Evolutionary conservation across 2,329 filamentous ascomycete genomes (phyloP), one percentile per base, ranked within the genome.

Genomic region (Diaporthe sp.): DNA sequence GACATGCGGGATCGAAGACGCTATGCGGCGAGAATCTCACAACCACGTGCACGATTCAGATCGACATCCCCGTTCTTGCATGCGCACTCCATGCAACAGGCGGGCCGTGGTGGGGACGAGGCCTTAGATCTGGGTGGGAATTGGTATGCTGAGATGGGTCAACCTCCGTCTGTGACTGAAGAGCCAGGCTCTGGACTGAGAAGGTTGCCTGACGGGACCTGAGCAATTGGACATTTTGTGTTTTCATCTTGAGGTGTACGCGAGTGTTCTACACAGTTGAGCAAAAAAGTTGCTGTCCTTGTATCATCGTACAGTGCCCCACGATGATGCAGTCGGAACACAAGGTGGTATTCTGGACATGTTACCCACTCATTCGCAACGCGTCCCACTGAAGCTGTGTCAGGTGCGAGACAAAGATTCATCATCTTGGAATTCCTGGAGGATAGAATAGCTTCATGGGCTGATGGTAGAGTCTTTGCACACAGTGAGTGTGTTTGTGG

Each of bases 21-120:
- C 65, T 51, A 70, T 49, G 65, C 65, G 15, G 34, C 47, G 34
- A 70, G 31, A 55, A 70, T 70, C 65, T 70, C 65, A 55, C 44
- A 70, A 53, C 65, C 65, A 70, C 65, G 65, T 70, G 65, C 65
- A 51, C 65, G 65, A 70, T 70, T 70, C 65, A 70, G 65, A 70
- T 70, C 65, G 34, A 42, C 47, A 53, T 53, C 65, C 65, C 65
- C 47, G 47, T 55, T 70, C 47, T 70, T 70, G 65, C 34, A 70
- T 70, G 65, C 34, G 65, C 17, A 70, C 65, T 70, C 65, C 65
- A 70, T 70, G 65, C 65, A 55, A 6, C 34, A 55, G 65, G 65
- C 65, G 65, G 65, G 65, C 65, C 65, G 65, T 42, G 65, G 65
- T 70, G 65, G 65, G 49, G 65, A 70, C 49, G 65, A 55, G 17